Evolutionary conservation across 148 eudicot genomes (phyloP).

Genomic region (Camellia sinensis): DNA sequence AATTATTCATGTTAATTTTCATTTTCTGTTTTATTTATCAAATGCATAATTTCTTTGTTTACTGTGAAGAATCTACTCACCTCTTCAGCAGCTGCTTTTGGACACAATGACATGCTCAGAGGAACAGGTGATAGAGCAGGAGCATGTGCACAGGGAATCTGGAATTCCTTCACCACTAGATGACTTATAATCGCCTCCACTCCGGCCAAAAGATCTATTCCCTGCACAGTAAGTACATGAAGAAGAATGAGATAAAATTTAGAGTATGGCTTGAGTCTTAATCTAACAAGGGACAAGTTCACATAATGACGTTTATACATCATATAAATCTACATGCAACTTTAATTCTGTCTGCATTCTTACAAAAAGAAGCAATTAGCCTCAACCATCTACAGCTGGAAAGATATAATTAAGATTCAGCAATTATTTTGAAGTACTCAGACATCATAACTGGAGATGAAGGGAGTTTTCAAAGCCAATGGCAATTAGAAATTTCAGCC

Average conservation of each 20-base stretch:
- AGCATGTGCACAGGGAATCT: slow-evolving; percentile 98
- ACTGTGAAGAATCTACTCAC: slow-evolving; percentile 28
- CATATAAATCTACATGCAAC: no score
- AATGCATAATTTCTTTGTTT: background rate
- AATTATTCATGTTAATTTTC: no score
- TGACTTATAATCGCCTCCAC: slow-evolving; percentile 93
- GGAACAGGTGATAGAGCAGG: slow-evolving; percentile 73
- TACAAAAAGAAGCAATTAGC: background rate
- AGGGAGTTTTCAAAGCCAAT: background rate
- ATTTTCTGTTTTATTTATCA: background rate
- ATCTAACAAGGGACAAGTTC: background rate
- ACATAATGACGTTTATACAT: background rate
- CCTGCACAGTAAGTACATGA: slow-evolving; percentile 40
- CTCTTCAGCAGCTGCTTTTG: slow-evolving; percentile 98
- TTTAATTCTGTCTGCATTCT: no score
- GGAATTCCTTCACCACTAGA: slow-evolving; percentile 78
- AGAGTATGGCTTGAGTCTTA: background rate
- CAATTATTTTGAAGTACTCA: background rate
- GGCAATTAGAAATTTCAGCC: background rate
- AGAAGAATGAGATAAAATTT: background rate
- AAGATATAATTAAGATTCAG: background rate
- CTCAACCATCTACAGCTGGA: background rate
- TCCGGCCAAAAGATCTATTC: slow-evolving; percentile 88
- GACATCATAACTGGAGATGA: background rate
- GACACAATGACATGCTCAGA: slow-evolving; percentile 53